Evolutionary conservation across 2,329 filamentous ascomycete species (phyloP).

Genomic region (Colletotrichum costaricense): DNA sequence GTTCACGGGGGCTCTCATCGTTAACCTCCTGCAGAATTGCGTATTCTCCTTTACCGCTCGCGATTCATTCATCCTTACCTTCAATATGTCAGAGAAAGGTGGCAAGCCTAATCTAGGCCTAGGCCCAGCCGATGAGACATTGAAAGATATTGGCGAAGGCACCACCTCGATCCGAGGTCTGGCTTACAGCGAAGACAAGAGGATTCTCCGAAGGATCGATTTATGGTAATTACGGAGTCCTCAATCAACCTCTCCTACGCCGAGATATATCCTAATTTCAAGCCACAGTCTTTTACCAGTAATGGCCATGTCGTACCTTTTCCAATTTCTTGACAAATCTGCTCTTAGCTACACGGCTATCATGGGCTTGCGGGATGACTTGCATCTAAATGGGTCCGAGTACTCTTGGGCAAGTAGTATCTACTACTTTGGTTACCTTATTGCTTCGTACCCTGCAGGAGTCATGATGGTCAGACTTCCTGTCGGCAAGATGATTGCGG

Average conservation of each 20-base stretch:
- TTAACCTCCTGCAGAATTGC: background rate
- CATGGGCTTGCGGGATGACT: constrained; percentile 58
- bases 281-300: constrained; percentile 59
- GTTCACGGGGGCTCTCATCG: background rate
- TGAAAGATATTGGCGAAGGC: constrained; percentile 2
- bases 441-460: constrained; percentile 42
- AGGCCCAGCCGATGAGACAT: background rate
- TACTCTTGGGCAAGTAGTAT: constrained; percentile 63
- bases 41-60: background rate
- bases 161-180: constrained; percentile 13
- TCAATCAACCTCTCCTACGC: background rate
- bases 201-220: constrained; percentile 31
- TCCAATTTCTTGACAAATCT: constrained; percentile 23
- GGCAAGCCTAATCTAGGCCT: background rate
- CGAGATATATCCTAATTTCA: constrained; percentile 45
- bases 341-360: constrained; percentile 52
- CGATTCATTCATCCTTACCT: too few relatives aligned
- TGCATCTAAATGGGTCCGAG: constrained; percentile 58
- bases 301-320: constrained; percentile 47
- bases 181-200: constrained; percentile 4
- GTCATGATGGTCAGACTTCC: constrained; percentile 60
- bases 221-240: constrained; percentile 57
- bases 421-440: constrained; percentile 64
- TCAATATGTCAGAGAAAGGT: constrained; percentile 12
- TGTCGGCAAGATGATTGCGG: constrained; percentile 42